These are phyloP conservation scores for Lathyrus oleraceus DNA, from an alignment of 306 rosid genomes.

Conservation along the genomic window DNA sequence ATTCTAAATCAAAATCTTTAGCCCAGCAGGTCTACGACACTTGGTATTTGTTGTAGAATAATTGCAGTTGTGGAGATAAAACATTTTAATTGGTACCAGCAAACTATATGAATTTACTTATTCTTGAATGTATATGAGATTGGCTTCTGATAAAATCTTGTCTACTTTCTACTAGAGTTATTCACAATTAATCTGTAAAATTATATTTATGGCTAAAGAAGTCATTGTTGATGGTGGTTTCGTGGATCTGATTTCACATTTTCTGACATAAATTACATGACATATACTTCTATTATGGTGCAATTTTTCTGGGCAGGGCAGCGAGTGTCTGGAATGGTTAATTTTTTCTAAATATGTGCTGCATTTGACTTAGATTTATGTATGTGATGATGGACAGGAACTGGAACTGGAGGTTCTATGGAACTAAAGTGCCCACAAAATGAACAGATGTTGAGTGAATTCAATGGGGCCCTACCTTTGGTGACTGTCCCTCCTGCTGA, in stretches of 20 bases:
- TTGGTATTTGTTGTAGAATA: constrained; percentile 15
- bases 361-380: constrained; percentile 6
- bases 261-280: not conserved
- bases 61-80: constrained; percentile 20
- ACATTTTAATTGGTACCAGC: constrained; percentile 11
- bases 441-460: constrained; percentile 59
- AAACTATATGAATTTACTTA: constrained; percentile 22
- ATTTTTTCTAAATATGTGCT: constrained; percentile 9
- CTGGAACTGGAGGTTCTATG: constrained; percentile 57
- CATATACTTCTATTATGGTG: constrained; percentile 13
- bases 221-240: constrained; percentile 28
- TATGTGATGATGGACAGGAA: constrained; percentile 51
- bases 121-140: constrained; percentile 9
- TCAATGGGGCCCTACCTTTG: constrained; percentile 71
- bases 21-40: not conserved
- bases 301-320: constrained; percentile 18
- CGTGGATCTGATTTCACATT: constrained; percentile 9
- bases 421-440: constrained; percentile 63
- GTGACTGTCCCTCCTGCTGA: constrained; percentile 74
- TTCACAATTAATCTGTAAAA: constrained; percentile 12
- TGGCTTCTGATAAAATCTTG: constrained; percentile 9
- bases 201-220: constrained; percentile 1
- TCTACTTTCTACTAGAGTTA: constrained; percentile 16
- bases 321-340: not conserved
- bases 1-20: constrained; percentile 5